A percentile compares a stretch with the other conserved stretches of the same genome.
These are phyloP conservation scores for Aspergillus coremiiformis DNA, from an alignment of 495 filamentous ascomycete species.

Conservation along the genomic window DNA sequence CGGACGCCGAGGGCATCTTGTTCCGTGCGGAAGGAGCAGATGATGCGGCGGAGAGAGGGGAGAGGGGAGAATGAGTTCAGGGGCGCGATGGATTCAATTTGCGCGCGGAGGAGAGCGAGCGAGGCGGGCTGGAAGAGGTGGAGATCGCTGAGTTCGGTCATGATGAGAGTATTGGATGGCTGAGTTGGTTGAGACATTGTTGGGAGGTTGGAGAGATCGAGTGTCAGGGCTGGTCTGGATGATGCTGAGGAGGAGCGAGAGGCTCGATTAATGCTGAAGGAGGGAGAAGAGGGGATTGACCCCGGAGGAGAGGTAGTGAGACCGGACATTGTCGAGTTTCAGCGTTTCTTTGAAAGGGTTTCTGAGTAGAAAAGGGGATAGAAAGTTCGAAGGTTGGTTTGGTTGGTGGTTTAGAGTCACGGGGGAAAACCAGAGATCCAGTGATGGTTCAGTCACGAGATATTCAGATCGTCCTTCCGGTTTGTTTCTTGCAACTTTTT, in stretches of 20 bases:
- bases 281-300: slow-evolving; percentile 23
- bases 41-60: slow-evolving; percentile 84
- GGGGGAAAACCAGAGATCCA: slow-evolving; percentile 2
- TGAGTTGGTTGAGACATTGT: slow-evolving; percentile 69
- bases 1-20: slow-evolving; percentile 68
- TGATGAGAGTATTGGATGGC: slow-evolving; percentile 88
- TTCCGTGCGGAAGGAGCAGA: slow-evolving; percentile 74
- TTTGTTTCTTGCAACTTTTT: too few relatives aligned
- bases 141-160: slow-evolving; percentile 73
- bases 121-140: slow-evolving; percentile 72
- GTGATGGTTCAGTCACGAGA: background rate
- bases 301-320: slow-evolving; percentile 18
- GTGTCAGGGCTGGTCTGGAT: slow-evolving; percentile 51
- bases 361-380: background rate
- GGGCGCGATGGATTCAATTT: slow-evolving; percentile 57
- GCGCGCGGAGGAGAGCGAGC: slow-evolving; percentile 65
- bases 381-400: slow-evolving; percentile 11
- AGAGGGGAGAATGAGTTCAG: slow-evolving; percentile 87
- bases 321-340: slow-evolving; percentile 18
- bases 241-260: slow-evolving; percentile 19
- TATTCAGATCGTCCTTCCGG: background rate
- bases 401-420: background rate
- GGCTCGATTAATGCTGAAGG: slow-evolving; percentile 36
- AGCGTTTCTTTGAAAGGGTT: background rate
- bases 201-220: slow-evolving; percentile 78